Evolutionary conservation across 2,329 filamentous ascomycete genomes (phyloP).

Genomic region (Aspergillus sp.): DNA sequence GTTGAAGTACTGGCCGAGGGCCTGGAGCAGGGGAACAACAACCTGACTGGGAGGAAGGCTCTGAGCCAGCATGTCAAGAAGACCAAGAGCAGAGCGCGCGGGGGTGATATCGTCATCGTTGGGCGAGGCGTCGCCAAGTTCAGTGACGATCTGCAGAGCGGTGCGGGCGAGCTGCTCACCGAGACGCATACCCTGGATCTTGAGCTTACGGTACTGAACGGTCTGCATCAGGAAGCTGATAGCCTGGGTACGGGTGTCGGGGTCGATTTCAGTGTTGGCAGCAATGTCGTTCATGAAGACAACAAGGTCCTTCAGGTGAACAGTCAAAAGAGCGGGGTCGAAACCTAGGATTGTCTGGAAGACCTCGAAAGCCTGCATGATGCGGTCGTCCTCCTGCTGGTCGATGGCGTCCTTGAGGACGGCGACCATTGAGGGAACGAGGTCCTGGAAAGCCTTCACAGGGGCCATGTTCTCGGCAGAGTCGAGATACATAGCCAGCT

Average conservation of each 20-base stretch:
- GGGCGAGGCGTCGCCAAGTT: slow-evolving; percentile 67
- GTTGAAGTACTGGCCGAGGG: slow-evolving; percentile 77
- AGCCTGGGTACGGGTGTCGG: slow-evolving; percentile 85
- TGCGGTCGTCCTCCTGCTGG: slow-evolving; percentile 78
- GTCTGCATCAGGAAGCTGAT: slow-evolving; percentile 92
- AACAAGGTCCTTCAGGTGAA: slow-evolving; percentile 85
- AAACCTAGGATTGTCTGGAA: slow-evolving; percentile 94
- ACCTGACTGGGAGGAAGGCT: slow-evolving; percentile 91
- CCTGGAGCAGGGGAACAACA: slow-evolving; percentile 84
- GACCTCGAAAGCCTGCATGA: slow-evolving; percentile 89
- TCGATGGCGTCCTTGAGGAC: slow-evolving; percentile 84
- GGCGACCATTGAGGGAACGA: slow-evolving; percentile 83
- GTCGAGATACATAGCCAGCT: slow-evolving; percentile 82
- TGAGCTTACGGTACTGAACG: slow-evolving; percentile 89
- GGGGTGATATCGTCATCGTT: slow-evolving; percentile 86
- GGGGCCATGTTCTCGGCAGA: slow-evolving; percentile 77
- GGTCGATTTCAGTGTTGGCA: slow-evolving; percentile 71
- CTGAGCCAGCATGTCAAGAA: slow-evolving; percentile 85
- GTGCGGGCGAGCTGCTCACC: slow-evolving; percentile 85
- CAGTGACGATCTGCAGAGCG: slow-evolving; percentile 83
- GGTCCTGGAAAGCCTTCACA: slow-evolving; percentile 71
- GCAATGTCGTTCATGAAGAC: slow-evolving; percentile 91
- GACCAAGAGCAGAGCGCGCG: slow-evolving; percentile 76
- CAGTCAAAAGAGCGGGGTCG: slow-evolving; percentile 77
- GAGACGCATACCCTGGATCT: slow-evolving; percentile 87